Base-by-base conservation (phyloP, 176 grass and related monocot genomes). In the Elymus sibiricus region DNA sequence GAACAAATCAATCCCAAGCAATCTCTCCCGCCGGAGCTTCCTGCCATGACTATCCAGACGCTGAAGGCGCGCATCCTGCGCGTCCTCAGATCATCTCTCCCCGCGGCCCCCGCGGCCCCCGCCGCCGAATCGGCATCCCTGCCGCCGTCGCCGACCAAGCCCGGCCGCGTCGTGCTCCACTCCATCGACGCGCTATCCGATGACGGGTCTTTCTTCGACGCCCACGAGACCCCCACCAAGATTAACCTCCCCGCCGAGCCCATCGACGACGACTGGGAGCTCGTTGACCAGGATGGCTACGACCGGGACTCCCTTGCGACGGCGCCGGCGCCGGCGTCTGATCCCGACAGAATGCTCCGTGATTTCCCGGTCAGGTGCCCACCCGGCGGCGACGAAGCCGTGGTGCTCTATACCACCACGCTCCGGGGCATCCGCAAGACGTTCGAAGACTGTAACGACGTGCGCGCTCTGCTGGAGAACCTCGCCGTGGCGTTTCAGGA, bases 371-470 rank as follows among this genome's bases (percentile, higher is more conserved):
- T 49, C 28, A 81, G 78, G 44, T 94, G 88, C 92, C 92, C 90
- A 10, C 88, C 92, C 4, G 88, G 85, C 11, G 90, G 92, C 0
- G 82, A 86, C 38, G n/a, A 44, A 17, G 58, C 22, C 2, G 83
- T 94, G 42, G 85, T 94, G 70, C 80, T 97, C 2, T 97, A 97
- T 83, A 94, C 92, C 1, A 97, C 94, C 14, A 94, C 87, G 70
- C 87, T 97, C 63, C 85, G 92, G 64, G 92, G 94, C 64, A 70
- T 97, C 71, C 83, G 94, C 39, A 91, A 85, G 64, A 97, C 92
- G 4, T 97, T 97, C 80, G 87, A 97, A 90, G 90, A 92, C 70
- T 97, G 94, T 79, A 80, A 81, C 65, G 85, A 47, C 35, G 77
- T 97, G 51, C 84, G 85, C 39, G 55, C 87, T 56, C 78, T 97